These are phyloP conservation scores for Gardenia jasminoides DNA, from an alignment of 257 asterid genomes.

Conservation along the genomic window DNA sequence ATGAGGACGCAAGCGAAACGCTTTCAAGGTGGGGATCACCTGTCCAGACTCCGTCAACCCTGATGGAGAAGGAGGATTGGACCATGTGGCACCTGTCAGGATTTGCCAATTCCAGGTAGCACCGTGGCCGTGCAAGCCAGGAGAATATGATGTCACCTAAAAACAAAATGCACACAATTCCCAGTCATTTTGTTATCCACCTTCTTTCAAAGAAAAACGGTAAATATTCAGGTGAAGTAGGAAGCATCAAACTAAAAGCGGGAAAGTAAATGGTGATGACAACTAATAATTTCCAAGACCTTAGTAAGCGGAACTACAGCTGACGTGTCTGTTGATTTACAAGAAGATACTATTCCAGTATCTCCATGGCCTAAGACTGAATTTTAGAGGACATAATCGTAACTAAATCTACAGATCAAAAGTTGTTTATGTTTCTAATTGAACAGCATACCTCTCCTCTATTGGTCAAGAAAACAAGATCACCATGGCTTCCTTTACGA, in stretches of 20 bases:
- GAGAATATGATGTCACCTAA: conserved; percentile 94
- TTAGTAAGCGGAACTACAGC: background rate
- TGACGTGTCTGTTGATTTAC: background rate
- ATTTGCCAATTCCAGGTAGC: conserved; percentile 95
- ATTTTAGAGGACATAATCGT: background rate
- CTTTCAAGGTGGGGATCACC: conserved; percentile 78
- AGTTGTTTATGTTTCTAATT: background rate
- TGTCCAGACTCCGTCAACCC: conserved; percentile 66
- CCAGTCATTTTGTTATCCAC: background rate
- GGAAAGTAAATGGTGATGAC: background rate
- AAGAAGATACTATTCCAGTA: background rate
- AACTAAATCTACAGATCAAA: background rate
- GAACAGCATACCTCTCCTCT: conserved; percentile 81
- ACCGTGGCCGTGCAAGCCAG: conserved; percentile 84
- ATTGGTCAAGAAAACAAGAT: conserved; percentile 86
- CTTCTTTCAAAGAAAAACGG: conserved; percentile 3
- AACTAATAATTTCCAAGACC: background rate
- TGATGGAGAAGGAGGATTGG: conserved; percentile 85
- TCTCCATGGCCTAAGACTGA: background rate
- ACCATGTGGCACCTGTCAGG: conserved; percentile 88
- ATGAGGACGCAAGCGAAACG: conserved; percentile 67
- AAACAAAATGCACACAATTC: conserved; percentile 15
- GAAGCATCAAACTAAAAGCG: background rate
- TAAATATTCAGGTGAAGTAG: background rate
- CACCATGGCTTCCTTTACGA: conserved; percentile 91